Evolutionary conservation across 1,284 basidiomycete species (phyloP).

Genomic region (Ustilago vetiveriae): DNA sequence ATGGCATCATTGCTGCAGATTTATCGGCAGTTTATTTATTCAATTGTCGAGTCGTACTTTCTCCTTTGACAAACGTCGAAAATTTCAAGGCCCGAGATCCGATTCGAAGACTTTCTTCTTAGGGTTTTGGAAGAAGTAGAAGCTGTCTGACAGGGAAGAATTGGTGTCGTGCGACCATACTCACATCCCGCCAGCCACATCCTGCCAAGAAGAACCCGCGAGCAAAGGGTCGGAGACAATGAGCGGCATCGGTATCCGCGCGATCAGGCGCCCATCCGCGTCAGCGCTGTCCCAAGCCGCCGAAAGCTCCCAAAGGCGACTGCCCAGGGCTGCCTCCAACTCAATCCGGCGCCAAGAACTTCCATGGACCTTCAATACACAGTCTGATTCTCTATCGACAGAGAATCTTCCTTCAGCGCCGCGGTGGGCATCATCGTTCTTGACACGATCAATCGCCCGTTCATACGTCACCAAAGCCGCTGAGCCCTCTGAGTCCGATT

Average conservation of each 20-base stretch:
- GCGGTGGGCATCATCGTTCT: not conserved
- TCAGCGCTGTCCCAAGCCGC: not conserved
- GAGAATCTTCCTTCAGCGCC: not conserved
- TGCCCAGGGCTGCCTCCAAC: not conserved
- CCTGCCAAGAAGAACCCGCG: too few relatives aligned
- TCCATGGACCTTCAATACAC: not conserved
- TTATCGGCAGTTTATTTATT: too few relatives aligned
- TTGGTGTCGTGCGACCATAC: not conserved
- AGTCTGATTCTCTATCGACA: not conserved
- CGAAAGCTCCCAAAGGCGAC: not conserved
- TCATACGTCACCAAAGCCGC: conserved; percentile 9
- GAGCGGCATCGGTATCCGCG: not conserved
- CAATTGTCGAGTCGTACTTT: too few relatives aligned
- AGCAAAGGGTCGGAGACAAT: not conserved
- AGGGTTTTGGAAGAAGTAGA: conserved; percentile 6
- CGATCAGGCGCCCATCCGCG: conserved; percentile 1
- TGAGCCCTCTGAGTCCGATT: not conserved
- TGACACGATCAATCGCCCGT: not conserved
- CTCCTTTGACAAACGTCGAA: too few relatives aligned
- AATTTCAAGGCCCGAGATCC: conserved; percentile 24
- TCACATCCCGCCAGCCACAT: too few relatives aligned
- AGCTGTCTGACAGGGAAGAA: too few relatives aligned
- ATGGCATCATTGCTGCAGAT: conserved; percentile 27
- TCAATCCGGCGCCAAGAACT: not conserved
- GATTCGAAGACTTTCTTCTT: conserved; percentile 32